Conservation (phyloP, 495 filamentous ascomycete species). For the Podospora anserina region DNA sequence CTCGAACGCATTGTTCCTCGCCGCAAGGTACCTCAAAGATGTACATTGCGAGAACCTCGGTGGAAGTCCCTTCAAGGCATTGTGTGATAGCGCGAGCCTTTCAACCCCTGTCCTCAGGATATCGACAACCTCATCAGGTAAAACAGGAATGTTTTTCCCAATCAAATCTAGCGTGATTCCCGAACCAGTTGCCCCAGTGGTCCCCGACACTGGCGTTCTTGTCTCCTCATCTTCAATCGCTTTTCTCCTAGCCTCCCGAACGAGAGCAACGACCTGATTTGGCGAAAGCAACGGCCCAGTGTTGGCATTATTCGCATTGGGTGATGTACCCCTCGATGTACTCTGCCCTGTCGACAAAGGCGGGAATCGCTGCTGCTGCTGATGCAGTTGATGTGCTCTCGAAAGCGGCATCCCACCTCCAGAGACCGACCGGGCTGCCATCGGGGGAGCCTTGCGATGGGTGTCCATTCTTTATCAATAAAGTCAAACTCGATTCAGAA, state of each 20-base stretch:
- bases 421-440: neutral
- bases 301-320: neutral
- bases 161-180: slow-evolving; percentile 72
- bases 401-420: neutral
- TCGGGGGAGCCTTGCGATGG: neutral
- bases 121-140: slow-evolving; percentile 75
- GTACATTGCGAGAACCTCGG: slow-evolving; percentile 68
- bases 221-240: slow-evolving; percentile 51
- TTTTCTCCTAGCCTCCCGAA: slow-evolving; percentile 54
- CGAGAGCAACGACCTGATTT: slow-evolving; percentile 41
- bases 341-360: neutral
- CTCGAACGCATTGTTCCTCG: slow-evolving; percentile 70
- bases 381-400: neutral
- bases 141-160: slow-evolving; percentile 63
- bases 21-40: slow-evolving; percentile 75
- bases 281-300: slow-evolving; percentile 24
- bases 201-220: slow-evolving; percentile 52
- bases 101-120: slow-evolving; percentile 78
- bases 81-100: slow-evolving; percentile 75
- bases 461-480: neutral
- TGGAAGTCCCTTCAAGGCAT: slow-evolving; percentile 66
- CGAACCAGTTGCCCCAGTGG: slow-evolving; percentile 57
- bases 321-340: neutral
- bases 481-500: too few species aligned
- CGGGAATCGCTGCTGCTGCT: neutral